These are phyloP conservation scores for Entelexis paramagnoliae DNA, from an alignment of 1,139 yeast genomes.

Conservation along the genomic window DNA sequence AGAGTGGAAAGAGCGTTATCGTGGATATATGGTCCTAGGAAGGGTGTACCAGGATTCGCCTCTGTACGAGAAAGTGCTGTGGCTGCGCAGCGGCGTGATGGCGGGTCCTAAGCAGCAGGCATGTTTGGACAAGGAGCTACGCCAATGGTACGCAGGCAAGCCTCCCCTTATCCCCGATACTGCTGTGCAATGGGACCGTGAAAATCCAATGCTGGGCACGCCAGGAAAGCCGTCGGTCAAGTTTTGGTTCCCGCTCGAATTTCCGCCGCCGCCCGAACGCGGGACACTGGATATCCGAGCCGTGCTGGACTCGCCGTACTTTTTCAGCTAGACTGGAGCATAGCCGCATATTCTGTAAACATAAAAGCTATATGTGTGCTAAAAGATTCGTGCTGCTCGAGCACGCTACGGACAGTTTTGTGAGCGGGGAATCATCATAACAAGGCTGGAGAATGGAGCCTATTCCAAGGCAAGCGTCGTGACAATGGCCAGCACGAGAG, in stretches of 20 bases:
- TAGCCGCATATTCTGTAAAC: too few relatives aligned
- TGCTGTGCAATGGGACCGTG: conserved; percentile 6
- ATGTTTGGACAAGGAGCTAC: conserved; percentile 5
- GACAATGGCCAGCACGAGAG: conserved; percentile 18
- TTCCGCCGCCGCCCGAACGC: conserved; percentile 11
- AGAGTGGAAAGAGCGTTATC: conserved; percentile 72
- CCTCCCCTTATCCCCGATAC: not conserved
- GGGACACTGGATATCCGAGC: conserved; percentile 11
- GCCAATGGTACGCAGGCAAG: conserved; percentile 1
- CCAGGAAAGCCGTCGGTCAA: conserved; percentile 6
- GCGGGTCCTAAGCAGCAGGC: conserved; percentile 1
- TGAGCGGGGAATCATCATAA: too few relatives aligned
- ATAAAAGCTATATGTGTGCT: too few relatives aligned
- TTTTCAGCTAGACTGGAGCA: conserved; percentile 10
- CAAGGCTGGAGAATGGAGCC: too few relatives aligned
- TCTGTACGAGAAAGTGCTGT: conserved; percentile 7
- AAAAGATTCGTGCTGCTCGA: too few relatives aligned
- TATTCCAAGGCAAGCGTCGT: too few relatives aligned
- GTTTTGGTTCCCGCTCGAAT: conserved; percentile 19
- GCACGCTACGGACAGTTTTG: too few relatives aligned
- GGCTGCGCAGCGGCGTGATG: conserved; percentile 12
- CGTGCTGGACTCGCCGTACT: conserved; percentile 15
- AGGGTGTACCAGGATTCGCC: conserved; percentile 27
- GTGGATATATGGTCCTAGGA: conserved; percentile 45
- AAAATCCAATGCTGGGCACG: conserved; percentile 14